Conservation (phyloP, 208 protist genomes). For the Endotrypanum monterogeii region DNA sequence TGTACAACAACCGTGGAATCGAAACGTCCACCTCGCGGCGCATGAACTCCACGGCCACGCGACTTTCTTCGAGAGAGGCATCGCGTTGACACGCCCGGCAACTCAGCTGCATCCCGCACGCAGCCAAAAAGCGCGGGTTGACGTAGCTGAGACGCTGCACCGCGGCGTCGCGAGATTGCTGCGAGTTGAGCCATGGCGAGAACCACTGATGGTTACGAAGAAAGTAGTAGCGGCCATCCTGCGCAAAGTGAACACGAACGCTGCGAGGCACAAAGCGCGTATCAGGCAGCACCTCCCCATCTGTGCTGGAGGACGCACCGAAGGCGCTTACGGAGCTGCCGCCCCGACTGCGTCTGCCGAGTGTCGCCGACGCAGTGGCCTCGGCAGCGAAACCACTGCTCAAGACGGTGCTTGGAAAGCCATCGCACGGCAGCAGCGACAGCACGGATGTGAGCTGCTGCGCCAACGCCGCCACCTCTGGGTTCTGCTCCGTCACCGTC, state of each 20-base stretch:
- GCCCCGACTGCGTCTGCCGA: background rate
- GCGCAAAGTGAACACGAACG: conserved; percentile 43
- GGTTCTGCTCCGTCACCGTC: conserved; percentile 40
- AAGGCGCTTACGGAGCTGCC: conserved; percentile 2
- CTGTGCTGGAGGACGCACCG: conserved; percentile 13
- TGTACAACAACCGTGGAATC: conserved; percentile 29
- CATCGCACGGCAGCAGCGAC: conserved; percentile 37
- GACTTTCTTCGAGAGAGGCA: conserved; percentile 41
- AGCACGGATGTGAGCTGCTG: conserved; percentile 53
- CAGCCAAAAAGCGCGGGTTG: conserved; percentile 32
- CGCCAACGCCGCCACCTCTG: conserved; percentile 45
- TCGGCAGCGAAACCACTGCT: background rate
- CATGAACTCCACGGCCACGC: conserved; percentile 44
- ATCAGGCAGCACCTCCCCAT: conserved; percentile 19
- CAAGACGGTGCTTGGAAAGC: background rate
- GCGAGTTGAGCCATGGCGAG: conserved; percentile 42
- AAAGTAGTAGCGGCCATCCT: conserved; percentile 55
- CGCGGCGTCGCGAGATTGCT: conserved; percentile 18
- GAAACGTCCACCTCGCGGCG: conserved; percentile 36
- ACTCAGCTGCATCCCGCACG: conserved; percentile 33
- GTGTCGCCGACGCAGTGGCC: background rate
- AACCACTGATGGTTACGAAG: conserved; percentile 48
- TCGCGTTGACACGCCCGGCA: conserved; percentile 42
- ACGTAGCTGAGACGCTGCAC: conserved; percentile 38
- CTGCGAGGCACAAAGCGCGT: conserved; percentile 35